Conservation (phyloP, 2,329 filamentous ascomycete species). For the Tolypocladium pustulatum region DNA sequence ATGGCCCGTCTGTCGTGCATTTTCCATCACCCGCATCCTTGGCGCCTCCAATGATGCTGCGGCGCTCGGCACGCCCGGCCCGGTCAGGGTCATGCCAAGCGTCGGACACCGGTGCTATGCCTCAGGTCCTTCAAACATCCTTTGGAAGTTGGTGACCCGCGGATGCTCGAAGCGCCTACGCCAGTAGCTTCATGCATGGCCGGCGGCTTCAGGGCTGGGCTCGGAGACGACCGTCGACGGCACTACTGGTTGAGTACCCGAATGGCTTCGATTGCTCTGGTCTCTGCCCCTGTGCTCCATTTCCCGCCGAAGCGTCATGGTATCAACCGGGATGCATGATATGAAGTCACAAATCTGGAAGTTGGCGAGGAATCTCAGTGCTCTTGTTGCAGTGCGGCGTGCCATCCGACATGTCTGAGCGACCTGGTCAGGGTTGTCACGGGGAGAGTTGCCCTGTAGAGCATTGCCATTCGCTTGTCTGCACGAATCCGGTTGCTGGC, state of each 20-base stretch:
- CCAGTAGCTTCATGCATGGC: neutral
- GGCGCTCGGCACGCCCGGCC: neutral
- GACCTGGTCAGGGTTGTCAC: no score
- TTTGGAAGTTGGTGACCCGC: neutral
- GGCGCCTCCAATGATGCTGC: neutral
- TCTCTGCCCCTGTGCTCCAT: no score
- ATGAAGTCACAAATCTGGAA: no score
- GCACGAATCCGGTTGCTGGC: neutral
- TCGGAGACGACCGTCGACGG: no score
- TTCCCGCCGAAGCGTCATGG: no score
- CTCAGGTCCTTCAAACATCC: neutral
- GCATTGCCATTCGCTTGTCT: neutral
- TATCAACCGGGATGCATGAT: no score
- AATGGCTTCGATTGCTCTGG: no score
- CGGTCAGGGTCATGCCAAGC: neutral
- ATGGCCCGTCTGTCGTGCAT: neutral
- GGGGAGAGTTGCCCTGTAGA: no score
- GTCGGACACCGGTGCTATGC: neutral
- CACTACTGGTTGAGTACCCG: no score
- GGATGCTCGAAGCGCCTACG: neutral
- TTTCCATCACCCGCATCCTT: neutral
- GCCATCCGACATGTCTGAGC: no score
- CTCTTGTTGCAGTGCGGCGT: no score
- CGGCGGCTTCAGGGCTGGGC: neutral
- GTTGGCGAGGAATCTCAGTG: no score